phyloP scores from a whole-genome alignment of 805 yeast species.

The Groenewaldozyma tartarivorans region DNA sequence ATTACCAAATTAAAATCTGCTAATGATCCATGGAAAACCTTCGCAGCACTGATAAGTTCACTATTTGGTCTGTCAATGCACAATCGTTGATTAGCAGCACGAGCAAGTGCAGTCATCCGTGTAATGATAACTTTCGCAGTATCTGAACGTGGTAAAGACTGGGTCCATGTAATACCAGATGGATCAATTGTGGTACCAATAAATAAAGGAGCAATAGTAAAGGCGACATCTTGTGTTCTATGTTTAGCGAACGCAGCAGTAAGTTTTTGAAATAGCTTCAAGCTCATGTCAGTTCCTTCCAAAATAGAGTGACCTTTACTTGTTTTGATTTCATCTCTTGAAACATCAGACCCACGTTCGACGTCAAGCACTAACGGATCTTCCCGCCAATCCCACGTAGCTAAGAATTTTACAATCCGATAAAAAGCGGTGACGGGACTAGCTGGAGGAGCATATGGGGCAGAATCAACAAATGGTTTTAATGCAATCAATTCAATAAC shows the following conservation, averaged over 20 bases:
- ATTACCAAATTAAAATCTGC: slow-evolving; percentile 79
- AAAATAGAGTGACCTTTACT: slow-evolving; percentile 8
- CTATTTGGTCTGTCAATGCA: not conserved
- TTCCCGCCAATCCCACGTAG: slow-evolving; percentile 92
- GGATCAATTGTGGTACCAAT: slow-evolving; percentile 77
- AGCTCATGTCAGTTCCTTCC: slow-evolving; percentile 36
- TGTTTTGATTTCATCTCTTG: slow-evolving; percentile 11
- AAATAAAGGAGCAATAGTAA: slow-evolving; percentile 68
- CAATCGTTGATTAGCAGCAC: slow-evolving; percentile 44
- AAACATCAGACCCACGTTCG: slow-evolving; percentile 28
- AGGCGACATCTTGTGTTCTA: slow-evolving; percentile 73
- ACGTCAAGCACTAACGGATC: slow-evolving; percentile 75
- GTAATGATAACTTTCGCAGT: slow-evolving; percentile 65
- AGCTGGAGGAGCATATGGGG: slow-evolving; percentile 75
- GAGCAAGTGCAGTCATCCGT: slow-evolving; percentile 77
- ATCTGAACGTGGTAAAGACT: slow-evolving; percentile 36
- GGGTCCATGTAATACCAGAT: slow-evolving; percentile 81
- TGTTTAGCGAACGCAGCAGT: slow-evolving; percentile 55
- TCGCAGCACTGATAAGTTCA: slow-evolving; percentile 7
- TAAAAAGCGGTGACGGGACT: slow-evolving; percentile 75
- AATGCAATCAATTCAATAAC: slow-evolving; percentile 73
- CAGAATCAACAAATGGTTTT: slow-evolving; percentile 76
- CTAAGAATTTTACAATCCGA: slow-evolving; percentile 57
- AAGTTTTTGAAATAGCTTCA: slow-evolving; percentile 52
- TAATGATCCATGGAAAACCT: slow-evolving; percentile 71